These are phyloP conservation scores for Trichoderma orchidacearum DNA, from an alignment of 495 filamentous ascomycete genomes.

Conservation along the genomic window DNA sequence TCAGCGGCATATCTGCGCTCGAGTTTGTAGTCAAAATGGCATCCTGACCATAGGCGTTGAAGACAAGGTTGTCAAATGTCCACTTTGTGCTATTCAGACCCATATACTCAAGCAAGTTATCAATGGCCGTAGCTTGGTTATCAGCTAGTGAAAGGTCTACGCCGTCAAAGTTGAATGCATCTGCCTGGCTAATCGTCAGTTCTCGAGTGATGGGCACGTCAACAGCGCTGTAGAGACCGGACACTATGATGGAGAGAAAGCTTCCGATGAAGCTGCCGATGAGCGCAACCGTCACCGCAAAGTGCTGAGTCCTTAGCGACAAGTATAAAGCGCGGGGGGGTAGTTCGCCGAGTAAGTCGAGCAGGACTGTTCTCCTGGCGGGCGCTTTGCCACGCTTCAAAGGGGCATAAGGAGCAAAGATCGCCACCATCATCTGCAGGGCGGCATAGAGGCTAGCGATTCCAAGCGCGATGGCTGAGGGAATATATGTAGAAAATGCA, in stretches of 20 bases:
- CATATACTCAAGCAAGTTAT: conserved; percentile 4
- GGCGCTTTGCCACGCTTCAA: conserved; percentile 4
- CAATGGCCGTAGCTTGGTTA: conserved; percentile 4
- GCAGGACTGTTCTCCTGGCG: conserved; percentile 3
- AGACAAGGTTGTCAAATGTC: conserved; percentile 5
- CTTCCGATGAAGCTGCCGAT: conserved; percentile 3
- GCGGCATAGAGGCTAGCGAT: conserved; percentile 4
- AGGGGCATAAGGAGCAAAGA: conserved; percentile 4
- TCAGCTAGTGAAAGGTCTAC: conserved; percentile 3
- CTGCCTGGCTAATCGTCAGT: background rate
- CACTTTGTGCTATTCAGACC: conserved; percentile 4
- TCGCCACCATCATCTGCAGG: conserved; percentile 2
- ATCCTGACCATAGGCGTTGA: background rate
- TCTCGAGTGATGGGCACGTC: background rate
- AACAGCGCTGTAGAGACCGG: conserved; percentile 3
- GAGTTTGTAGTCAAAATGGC: background rate
- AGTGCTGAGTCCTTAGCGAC: conserved; percentile 1
- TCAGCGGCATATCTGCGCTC: background rate
- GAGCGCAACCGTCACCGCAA: conserved; percentile 1
- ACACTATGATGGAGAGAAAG: conserved; percentile 7
- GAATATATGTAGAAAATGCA: conserved; percentile 6
- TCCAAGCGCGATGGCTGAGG: conserved; percentile 4
- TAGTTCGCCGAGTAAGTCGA: conserved; percentile 4
- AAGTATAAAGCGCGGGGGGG: conserved; percentile 1
- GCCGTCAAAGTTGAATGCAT: conserved; percentile 2